phyloP scores from a whole-genome alignment of 1,284 basidiomycete species.

The Phellopilus nigrolimitatus region DNA sequence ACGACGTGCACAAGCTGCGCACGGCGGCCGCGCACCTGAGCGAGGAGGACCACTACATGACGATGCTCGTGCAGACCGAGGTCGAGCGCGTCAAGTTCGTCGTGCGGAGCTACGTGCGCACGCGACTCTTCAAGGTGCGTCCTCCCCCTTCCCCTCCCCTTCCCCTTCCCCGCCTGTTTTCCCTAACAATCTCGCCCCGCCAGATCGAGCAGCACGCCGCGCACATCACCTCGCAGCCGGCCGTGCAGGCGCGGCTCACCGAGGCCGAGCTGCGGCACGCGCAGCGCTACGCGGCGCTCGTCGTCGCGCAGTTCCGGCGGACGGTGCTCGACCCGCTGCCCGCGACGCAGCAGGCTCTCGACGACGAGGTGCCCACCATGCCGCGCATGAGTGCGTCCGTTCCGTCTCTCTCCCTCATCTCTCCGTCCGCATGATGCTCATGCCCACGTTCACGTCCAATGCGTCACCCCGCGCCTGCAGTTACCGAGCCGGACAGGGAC shows the following conservation, averaged over 20 bases:
- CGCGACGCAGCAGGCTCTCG: conserved; percentile 63
- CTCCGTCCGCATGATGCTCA: background rate
- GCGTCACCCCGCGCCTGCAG: conserved; percentile 35
- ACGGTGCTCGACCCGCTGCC: conserved; percentile 80
- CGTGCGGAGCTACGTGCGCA: conserved; percentile 82
- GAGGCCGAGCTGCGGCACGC: conserved; percentile 79
- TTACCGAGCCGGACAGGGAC: conserved; percentile 68
- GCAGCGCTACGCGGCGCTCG: conserved; percentile 62
- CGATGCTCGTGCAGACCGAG: conserved; percentile 89
- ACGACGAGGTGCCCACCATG: conserved; percentile 59
- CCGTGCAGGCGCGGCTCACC: conserved; percentile 68
- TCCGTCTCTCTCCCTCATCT: background rate
- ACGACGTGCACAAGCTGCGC: conserved; percentile 59
- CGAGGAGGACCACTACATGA: conserved; percentile 89
- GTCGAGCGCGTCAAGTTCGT: conserved; percentile 90
- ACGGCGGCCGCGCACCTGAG: conserved; percentile 72
- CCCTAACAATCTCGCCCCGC: conserved; percentile 4
- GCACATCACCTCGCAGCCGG: conserved; percentile 58
- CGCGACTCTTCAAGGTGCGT: conserved; percentile 76
- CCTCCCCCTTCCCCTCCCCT: background rate
- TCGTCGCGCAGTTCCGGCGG: conserved; percentile 67
- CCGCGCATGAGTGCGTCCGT: conserved; percentile 70
- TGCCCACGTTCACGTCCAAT: conserved; percentile 1
- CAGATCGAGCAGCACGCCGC: conserved; percentile 87
- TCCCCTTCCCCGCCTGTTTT: conserved; percentile 6